Evolutionary conservation across 345 rosid genomes (phyloP).

Genomic region (Populus alba): DNA sequence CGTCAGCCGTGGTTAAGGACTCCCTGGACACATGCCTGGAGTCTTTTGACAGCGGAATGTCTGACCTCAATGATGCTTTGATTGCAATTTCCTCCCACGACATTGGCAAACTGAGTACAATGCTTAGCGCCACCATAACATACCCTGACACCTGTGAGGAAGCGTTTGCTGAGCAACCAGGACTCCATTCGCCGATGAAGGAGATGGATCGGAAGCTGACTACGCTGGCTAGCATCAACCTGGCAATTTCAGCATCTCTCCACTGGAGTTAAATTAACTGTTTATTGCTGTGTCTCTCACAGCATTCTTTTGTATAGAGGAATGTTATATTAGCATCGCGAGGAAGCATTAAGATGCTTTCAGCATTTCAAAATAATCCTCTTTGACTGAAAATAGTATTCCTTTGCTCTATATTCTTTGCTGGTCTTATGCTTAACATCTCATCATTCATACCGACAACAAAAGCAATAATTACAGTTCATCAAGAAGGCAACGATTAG

Average conservation of each 20-base stretch:
- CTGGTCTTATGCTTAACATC: neutral
- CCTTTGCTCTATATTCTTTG: neutral
- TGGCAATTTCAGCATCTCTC: conserved; percentile 12
- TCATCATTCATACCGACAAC: neutral
- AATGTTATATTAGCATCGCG: neutral
- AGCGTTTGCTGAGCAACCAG: conserved; percentile 4
- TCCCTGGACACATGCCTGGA: conserved; percentile 15
- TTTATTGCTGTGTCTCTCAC: neutral
- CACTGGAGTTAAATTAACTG: neutral
- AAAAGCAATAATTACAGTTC: no score
- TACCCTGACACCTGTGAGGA: conserved; percentile 8
- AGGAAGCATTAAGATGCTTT: neutral
- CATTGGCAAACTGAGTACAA: neutral
- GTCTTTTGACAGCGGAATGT: conserved; percentile 1
- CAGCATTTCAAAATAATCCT: neutral
- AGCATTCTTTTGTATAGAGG: neutral
- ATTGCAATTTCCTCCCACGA: conserved; percentile 1
- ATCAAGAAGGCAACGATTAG: neutral
- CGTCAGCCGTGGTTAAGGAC: neutral
- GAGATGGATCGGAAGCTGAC: neutral
- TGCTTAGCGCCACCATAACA: conserved; percentile 7
- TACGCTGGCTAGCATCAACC: conserved; percentile 9
- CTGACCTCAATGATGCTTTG: conserved; percentile 4
- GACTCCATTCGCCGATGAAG: neutral
- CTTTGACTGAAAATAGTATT: neutral